Conservation (phyloP, 179 eudicot genomes). For the Beta corolliflora region DNA sequence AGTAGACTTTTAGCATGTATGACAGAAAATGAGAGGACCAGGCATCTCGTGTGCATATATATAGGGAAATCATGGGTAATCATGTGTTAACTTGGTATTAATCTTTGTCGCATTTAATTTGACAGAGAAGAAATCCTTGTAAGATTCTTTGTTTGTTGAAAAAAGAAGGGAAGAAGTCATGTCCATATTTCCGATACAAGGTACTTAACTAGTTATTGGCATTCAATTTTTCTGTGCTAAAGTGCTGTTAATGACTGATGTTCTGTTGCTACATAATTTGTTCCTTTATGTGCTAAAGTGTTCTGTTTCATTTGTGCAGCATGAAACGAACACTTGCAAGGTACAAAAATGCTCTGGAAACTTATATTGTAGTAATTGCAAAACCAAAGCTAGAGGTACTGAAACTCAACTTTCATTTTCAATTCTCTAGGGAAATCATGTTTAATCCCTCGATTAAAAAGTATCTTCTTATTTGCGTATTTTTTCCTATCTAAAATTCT, state of each 20-base stretch:
- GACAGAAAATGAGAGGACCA: not conserved
- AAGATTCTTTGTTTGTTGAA: not conserved
- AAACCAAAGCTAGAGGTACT: conserved; percentile 46
- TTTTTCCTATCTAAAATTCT: no score
- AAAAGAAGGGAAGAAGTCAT: not conserved
- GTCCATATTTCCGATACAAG: not conserved
- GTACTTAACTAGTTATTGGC: not conserved
- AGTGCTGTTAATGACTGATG: not conserved
- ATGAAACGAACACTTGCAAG: conserved; percentile 52
- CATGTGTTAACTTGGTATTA: not conserved
- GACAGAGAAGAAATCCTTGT: not conserved
- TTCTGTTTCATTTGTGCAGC: conserved; percentile 36
- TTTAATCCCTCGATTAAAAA: not conserved
- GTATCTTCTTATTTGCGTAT: not conserved
- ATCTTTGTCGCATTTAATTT: not conserved
- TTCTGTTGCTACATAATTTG: not conserved
- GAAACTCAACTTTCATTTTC: not conserved
- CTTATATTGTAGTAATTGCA: conserved; percentile 26
- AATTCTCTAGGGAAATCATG: not conserved
- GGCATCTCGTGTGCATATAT: not conserved
- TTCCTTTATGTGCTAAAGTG: not conserved
- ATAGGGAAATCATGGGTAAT: not conserved
- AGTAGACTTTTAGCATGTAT: not conserved
- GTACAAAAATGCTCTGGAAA: conserved; percentile 39
- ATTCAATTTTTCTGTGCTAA: not conserved